Conservation (phyloP, 2,329 filamentous ascomycete species). For the Helicocarpus griseus region DNA sequence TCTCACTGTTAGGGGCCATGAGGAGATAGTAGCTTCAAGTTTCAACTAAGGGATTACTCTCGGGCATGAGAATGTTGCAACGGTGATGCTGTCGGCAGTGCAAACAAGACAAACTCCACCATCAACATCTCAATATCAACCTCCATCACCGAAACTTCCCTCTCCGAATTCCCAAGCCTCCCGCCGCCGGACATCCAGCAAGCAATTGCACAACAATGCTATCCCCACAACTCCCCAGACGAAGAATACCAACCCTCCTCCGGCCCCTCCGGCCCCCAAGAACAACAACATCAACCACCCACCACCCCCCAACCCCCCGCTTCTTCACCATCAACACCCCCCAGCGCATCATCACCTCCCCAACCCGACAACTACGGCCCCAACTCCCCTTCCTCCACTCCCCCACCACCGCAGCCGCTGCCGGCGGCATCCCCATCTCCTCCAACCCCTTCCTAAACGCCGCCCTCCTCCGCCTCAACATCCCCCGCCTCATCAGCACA, state of each 20-base stretch:
- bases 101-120: constrained; percentile 16
- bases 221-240: constrained; percentile 23
- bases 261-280: constrained; percentile 30
- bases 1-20: too few species aligned
- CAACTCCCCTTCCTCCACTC: constrained; percentile 58
- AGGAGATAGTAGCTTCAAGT: too few species aligned
- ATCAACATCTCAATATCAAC: too few species aligned
- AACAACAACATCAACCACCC: constrained; percentile 9
- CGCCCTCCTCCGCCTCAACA: constrained; percentile 22
- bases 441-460: constrained; percentile 17
- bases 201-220: constrained; percentile 22
- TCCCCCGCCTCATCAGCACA: constrained; percentile 43
- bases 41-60: too few species aligned
- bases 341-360: constrained; percentile 42
- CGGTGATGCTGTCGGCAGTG: not conserved
- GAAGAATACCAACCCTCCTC: constrained; percentile 31
- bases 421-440: constrained; percentile 46
- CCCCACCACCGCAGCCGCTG: constrained; percentile 35
- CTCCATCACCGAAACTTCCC: constrained; percentile 21
- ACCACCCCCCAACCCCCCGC: constrained; percentile 25
- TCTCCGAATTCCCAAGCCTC: constrained; percentile 33
- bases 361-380: constrained; percentile 41
- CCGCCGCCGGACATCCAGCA: not conserved
- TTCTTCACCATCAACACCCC: constrained; percentile 50
- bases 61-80: too few species aligned